Evolutionary conservation across 129 eudicot genomes (phyloP).

Genomic region (carrot (Daucus carota)): DH1_v3.0 NC_030381.2:47514001-47514500

Average conservation of each 20-base stretch:
- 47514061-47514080: slow-evolving; percentile 15
- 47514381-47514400: slow-evolving; percentile 8
- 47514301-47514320: background rate
- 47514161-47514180: no score
- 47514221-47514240: background rate
- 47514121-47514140: slow-evolving; percentile 3
- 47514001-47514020: no score
- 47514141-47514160: background rate
- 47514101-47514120: slow-evolving; percentile 3
- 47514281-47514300: background rate
- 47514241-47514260: background rate
- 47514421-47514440: slow-evolving; percentile 8
- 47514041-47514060: background rate
- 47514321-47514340: background rate
- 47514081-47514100: slow-evolving; percentile 18
- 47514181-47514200: no score
- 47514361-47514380: no score
- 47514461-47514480: background rate
- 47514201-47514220: no score
- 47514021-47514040: background rate
- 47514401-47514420: background rate
- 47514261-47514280: background rate
- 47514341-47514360: background rate
- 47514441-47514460: background rate
- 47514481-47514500: no score